phyloP scores from a whole-genome alignment of 2,329 filamentous ascomycete species.

The Arthroderma sp. region DNA sequence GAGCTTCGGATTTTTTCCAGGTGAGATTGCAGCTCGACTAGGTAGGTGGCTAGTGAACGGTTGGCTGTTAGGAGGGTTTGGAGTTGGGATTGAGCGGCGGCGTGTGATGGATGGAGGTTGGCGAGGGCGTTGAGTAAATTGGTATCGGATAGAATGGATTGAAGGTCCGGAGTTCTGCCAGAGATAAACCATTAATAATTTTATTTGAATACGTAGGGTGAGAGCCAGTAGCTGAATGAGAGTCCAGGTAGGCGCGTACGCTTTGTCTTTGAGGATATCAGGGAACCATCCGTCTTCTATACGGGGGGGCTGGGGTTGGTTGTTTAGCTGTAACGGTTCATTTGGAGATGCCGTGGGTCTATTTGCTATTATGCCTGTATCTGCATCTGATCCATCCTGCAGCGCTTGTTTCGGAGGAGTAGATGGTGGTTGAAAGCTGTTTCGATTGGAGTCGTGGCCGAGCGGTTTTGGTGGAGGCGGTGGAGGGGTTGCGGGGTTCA shows the following conservation, averaged over 20 bases:
- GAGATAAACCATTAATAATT: conserved; percentile 6
- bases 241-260: conserved; percentile 41
- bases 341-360: conserved; percentile 8
- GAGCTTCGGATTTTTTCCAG: conserved; percentile 45
- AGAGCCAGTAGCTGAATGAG: neutral
- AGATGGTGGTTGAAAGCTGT: conserved; percentile 45
- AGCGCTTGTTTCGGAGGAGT: conserved; percentile 19
- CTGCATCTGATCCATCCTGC: conserved; percentile 8
- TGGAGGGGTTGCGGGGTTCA: conserved; percentile 46
- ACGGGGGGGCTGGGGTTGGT: conserved; percentile 20
- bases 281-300: conserved; percentile 63
- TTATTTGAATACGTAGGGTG: conserved; percentile 5
- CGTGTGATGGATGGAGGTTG: conserved; percentile 59
- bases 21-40: conserved; percentile 33
- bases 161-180: conserved; percentile 40
- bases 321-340: conserved; percentile 9
- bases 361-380: conserved; percentile 5
- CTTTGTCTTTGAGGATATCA: conserved; percentile 62
- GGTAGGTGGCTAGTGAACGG: conserved; percentile 47
- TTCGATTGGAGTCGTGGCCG: conserved; percentile 55
- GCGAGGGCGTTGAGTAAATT: conserved; percentile 62
- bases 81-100: conserved; percentile 52
- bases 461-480: conserved; percentile 59
- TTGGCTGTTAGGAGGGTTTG: conserved; percentile 57
- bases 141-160: conserved; percentile 61